Percentiles rank a stretch among this genome's conserved stretches.
These are phyloP conservation scores for Intubia oerlemansii DNA, from an alignment of 2,329 filamentous ascomycete genomes.

Conservation along the genomic window DNA sequence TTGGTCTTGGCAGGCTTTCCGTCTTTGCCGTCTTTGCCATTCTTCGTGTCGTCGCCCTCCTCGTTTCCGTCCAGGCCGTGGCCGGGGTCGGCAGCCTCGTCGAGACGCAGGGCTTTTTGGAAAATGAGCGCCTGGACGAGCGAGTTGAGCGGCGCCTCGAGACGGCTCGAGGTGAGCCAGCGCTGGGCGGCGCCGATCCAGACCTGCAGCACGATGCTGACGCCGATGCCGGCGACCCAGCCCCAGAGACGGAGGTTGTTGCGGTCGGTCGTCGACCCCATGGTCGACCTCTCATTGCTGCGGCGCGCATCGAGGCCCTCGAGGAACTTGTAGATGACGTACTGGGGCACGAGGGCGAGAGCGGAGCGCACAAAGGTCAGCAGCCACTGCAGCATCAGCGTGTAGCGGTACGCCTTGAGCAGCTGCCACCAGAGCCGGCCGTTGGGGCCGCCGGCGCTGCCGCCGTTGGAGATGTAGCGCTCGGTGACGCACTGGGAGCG, in stretches of 20 bases:
- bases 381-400: slow-evolving; percentile 13
- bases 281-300: no score
- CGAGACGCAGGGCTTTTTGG: slow-evolving; percentile 14
- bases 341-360: slow-evolving; percentile 14
- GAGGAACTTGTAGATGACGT: slow-evolving; percentile 16
- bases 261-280: no score
- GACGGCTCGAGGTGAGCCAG: slow-evolving; percentile 14
- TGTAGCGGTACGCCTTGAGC: slow-evolving; percentile 10
- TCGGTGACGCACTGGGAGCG: slow-evolving; percentile 11
- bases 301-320: slow-evolving; percentile 9
- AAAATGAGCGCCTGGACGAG: slow-evolving; percentile 16
- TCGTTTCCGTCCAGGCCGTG: background rate
- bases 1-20: slow-evolving; percentile 1
- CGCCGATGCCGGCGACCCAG: slow-evolving; percentile 13
- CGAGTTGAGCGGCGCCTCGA: slow-evolving; percentile 13
- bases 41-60: background rate
- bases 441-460: slow-evolving; percentile 6
- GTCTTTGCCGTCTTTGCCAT: slow-evolving; percentile 3
- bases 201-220: slow-evolving; percentile 13
- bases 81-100: slow-evolving; percentile 12
- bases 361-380: slow-evolving; percentile 13
- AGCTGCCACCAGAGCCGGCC: slow-evolving; percentile 14
- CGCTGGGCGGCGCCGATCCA: slow-evolving; percentile 12
- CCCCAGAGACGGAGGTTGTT: slow-evolving; percentile 11
- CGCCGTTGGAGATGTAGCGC: slow-evolving; percentile 8